Evolutionary conservation across 2,329 filamentous ascomycete genomes (phyloP).

Genomic region (Stromatinia cepivora): DNA sequence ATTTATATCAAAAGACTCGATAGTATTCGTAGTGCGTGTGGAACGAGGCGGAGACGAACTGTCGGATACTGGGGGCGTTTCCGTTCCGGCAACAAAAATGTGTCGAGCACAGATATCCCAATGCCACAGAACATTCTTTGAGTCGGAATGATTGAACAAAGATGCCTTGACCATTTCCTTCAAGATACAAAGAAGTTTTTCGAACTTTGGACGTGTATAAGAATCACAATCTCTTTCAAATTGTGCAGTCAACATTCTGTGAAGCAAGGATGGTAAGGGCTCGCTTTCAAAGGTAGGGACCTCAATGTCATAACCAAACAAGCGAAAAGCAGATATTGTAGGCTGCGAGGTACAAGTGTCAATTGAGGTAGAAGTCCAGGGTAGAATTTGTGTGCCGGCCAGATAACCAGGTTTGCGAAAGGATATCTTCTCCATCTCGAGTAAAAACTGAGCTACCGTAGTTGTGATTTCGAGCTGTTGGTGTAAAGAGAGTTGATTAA

Average conservation of each 20-base stretch:
- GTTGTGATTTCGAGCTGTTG: conserved; percentile 29
- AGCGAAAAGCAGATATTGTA: background rate
- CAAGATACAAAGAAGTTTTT: conserved; percentile 7
- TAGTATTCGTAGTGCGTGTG: no score
- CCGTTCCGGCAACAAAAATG: conserved; percentile 5
- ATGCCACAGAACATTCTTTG: conserved; percentile 24
- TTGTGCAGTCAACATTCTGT: background rate
- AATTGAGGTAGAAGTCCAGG: background rate
- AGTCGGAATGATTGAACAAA: conserved; percentile 20
- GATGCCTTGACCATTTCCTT: conserved; percentile 26
- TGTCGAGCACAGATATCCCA: conserved; percentile 30
- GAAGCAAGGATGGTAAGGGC: background rate
- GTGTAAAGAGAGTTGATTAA: conserved; percentile 22
- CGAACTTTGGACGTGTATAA: accelerated
- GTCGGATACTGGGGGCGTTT: background rate
- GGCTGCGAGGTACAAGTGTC: background rate
- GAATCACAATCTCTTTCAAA: no score
- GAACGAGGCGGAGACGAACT: no score
- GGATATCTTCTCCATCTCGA: conserved; percentile 23
- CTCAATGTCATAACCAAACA: background rate
- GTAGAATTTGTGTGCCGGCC: background rate
- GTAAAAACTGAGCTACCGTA: conserved; percentile 18
- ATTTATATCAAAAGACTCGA: no score
- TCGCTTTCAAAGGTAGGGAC: background rate
- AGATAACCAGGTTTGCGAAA: conserved; percentile 23